phyloP scores from a whole-genome alignment of 306 rosid genomes.

The Ochetophila trinervis region DNA sequence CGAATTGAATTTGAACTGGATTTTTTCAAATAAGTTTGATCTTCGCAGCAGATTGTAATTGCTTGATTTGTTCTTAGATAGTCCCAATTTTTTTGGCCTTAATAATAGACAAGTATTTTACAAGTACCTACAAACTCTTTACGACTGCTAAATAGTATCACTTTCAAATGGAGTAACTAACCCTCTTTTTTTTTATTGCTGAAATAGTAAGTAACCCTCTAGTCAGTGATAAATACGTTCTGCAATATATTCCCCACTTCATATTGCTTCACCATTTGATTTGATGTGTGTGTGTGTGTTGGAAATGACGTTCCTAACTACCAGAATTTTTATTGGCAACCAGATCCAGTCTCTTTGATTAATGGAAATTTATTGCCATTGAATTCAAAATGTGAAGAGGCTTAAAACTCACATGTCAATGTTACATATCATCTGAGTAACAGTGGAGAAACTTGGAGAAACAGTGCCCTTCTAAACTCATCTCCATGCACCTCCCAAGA shows the following conservation, averaged over 20 bases:
- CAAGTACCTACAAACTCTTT: no score
- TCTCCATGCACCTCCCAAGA: conserved; percentile 24
- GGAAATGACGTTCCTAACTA: neutral
- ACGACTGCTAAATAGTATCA: no score
- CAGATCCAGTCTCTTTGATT: conserved; percentile 7
- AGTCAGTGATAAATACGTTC: neutral
- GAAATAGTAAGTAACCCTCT: no score
- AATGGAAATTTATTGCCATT: conserved; percentile 19
- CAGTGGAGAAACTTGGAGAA: no score
- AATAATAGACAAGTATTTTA: no score
- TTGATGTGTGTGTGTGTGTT: neutral
- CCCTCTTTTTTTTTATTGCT: no score
- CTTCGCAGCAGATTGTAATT: no score
- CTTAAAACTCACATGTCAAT: conserved; percentile 20
- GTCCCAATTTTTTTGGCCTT: no score
- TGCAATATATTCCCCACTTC: neutral
- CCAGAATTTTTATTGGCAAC: neutral
- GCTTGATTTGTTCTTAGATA: no score
- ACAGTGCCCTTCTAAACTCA: conserved; percentile 7
- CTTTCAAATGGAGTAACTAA: no score
- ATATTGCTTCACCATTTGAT: conserved; percentile 15
- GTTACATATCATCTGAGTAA: conserved; percentile 9
- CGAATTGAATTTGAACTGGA: no score
- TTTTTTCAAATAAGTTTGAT: no score
- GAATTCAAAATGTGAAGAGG: conserved; percentile 16